Base-by-base conservation (phyloP, 257 asterid species). In the Ocimum tenuiflorum region DNA sequence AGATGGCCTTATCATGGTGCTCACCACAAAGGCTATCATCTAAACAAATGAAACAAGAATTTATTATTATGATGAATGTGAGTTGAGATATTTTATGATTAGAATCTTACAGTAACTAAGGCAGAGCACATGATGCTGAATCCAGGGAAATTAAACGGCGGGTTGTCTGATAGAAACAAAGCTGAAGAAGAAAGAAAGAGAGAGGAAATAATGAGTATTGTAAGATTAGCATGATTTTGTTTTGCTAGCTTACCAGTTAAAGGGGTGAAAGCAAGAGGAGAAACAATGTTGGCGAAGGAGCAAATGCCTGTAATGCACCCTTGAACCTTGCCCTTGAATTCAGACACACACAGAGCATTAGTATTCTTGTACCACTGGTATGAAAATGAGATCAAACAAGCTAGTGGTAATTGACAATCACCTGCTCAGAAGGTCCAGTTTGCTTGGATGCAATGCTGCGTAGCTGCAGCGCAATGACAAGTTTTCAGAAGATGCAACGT, bases 111-210 rank as follows among this genome's bases (percentile, higher is more conserved):
- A 57, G 83, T 89, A 48, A 78, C 78, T 55, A 92, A 71, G 69
- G 83, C 87, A 43, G 96, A 81, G 69, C 95, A 85, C 82, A 86
- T 77, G 48, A 92, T 80, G 68, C 95, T 84, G 84, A 92, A 90
- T 72, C 99, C 97, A 0, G 99, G 97, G 77, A 83, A 92, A 80
- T 84, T 67, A 65, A 92, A 92, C 5, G 97, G 97, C 0, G 97
- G 86, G 35, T 76, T 66, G 7, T 86, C 91, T 6, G 96, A 89
- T 27, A 88, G 82, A 72, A 90, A 89, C 65, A 86, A 36, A 65
- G 96, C 96, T 92, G 76, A 11, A 9, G 36, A 29, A 13, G 27
- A 42, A 77, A 11, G 8, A 41, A 29, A 13, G 27, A 42, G 18
- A 48, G 42, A 48, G 12, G 17, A 18, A 0, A 12, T 7, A 39